A percentile compares a stretch with the other conserved stretches of the same genome.
phyloP scores from a whole-genome alignment of 164 flowering plant genomes.

The Piper longum region DNA sequence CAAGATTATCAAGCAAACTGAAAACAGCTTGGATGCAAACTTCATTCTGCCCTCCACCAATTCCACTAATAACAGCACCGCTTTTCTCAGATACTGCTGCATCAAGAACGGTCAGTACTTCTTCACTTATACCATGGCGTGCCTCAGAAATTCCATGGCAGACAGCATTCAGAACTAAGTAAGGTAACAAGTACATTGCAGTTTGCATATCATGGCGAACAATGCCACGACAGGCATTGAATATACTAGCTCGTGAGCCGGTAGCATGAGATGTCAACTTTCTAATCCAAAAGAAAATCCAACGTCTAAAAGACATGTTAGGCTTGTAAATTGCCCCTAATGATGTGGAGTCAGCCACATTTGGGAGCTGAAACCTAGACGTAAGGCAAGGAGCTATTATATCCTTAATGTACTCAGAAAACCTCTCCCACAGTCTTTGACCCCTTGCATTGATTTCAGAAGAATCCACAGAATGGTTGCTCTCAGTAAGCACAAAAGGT shows the following conservation, averaged over 20 bases:
- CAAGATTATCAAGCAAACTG: slow-evolving; percentile 95
- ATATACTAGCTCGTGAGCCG: slow-evolving; percentile 84
- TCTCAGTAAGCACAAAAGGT: slow-evolving; percentile 15
- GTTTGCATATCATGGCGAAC: slow-evolving; percentile 96
- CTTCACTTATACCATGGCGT: slow-evolving; percentile 76
- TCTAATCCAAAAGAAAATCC: slow-evolving; percentile 85
- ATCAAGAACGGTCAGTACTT: slow-evolving; percentile 80
- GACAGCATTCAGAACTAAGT: slow-evolving; percentile 81
- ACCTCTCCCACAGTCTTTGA: slow-evolving; percentile 83
- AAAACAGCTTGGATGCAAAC: slow-evolving; percentile 96
- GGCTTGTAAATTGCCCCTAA: slow-evolving; percentile 72
- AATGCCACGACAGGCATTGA: slow-evolving; percentile 88
- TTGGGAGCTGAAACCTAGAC: slow-evolving; percentile 83
- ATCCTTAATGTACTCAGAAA: slow-evolving; percentile 92
- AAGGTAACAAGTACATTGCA: slow-evolving; percentile 81
- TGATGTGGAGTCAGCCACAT: slow-evolving; percentile 54
- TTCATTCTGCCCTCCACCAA: slow-evolving; percentile 67
- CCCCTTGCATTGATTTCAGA: slow-evolving; percentile 51
- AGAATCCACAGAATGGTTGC: slow-evolving; percentile 9
- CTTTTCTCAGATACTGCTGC: slow-evolving; percentile 74
- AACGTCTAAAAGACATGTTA: slow-evolving; percentile 84
- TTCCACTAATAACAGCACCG: slow-evolving; percentile 39
- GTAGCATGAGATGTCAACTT: slow-evolving; percentile 74
- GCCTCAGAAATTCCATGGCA: slow-evolving; percentile 86
- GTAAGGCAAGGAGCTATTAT: slow-evolving; percentile 97